A percentile compares a stretch with the other conserved stretches of the same genome.
These are phyloP conservation scores for Pigoraptor vietnamica DNA, from an alignment of 78 protist genomes.

Conservation along the genomic window DNA sequence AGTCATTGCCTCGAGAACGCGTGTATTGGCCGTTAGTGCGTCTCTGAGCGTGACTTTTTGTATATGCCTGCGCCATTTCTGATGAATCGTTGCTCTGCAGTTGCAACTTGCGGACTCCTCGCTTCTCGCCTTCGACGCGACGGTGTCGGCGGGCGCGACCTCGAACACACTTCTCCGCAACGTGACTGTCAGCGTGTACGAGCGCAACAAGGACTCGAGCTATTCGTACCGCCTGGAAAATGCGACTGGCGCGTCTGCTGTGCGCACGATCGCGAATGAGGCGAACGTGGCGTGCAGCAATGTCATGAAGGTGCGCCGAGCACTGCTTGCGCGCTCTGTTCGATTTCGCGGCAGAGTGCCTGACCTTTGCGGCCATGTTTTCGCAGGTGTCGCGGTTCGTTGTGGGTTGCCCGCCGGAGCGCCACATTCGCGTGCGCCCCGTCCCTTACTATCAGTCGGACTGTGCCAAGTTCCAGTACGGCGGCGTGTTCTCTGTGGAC, in stretches of 20 bases:
- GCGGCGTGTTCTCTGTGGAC: background rate
- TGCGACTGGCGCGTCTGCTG: background rate
- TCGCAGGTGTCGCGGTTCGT: background rate
- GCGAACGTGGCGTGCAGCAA: background rate
- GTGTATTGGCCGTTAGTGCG: background rate
- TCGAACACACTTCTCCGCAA: background rate
- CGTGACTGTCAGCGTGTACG: background rate
- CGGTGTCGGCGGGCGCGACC: background rate
- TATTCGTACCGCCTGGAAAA: background rate
- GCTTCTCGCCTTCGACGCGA: background rate
- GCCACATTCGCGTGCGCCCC: background rate
- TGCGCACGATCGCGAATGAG: background rate
- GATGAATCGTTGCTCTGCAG: background rate
- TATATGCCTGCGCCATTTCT: background rate
- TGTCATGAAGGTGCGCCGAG: background rate
- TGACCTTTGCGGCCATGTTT: too few species aligned
- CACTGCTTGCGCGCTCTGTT: too few species aligned
- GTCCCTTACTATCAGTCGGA: background rate
- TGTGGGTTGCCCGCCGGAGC: background rate
- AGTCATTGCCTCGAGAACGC: background rate
- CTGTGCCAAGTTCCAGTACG: background rate
- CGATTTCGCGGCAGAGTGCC: too few species aligned
- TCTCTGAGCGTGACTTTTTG: background rate
- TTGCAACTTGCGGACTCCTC: background rate
- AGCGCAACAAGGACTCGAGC: background rate